Evolutionary conservation across 495 filamentous ascomycete species (phyloP).

Genomic region (Extremus antarcticus): DNA sequence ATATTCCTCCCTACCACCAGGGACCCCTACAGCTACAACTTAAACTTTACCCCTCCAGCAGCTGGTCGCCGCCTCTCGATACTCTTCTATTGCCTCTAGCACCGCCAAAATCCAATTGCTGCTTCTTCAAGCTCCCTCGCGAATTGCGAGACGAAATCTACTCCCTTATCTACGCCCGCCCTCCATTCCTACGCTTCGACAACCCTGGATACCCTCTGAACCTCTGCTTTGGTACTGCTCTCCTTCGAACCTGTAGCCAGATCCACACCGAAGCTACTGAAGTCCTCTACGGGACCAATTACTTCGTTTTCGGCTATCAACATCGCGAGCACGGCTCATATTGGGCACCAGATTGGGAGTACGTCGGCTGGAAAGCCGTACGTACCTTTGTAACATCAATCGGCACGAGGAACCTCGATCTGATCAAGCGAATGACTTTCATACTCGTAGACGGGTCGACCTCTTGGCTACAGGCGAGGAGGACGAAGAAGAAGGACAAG

Average conservation of each 20-base stretch:
- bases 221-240: constrained; percentile 25
- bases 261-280: constrained; percentile 27
- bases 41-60: not conserved
- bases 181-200: not conserved
- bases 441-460: constrained; percentile 23
- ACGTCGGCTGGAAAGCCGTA: constrained; percentile 27
- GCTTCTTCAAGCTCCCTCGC: constrained; percentile 28
- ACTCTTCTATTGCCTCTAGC: too few relatives aligned
- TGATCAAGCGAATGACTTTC: constrained; percentile 22
- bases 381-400: constrained; percentile 25
- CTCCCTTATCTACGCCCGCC: constrained; percentile 20
- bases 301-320: constrained; percentile 26
- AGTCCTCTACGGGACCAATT: constrained; percentile 31
- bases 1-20: not conserved
- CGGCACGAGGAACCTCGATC: constrained; percentile 21
- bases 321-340: constrained; percentile 9
- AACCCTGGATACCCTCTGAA: not conserved
- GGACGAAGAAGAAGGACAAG: constrained; percentile 16
- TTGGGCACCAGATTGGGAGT: constrained; percentile 16
- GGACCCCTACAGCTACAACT: not conserved
- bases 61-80: too few relatives aligned
- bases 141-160: constrained; percentile 35
- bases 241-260: constrained; percentile 29
- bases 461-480: constrained; percentile 9
- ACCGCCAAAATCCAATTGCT: not conserved